These are phyloP conservation scores for Colletotrichum ledebouriae DNA, from an alignment of 2,329 filamentous ascomycete genomes.

Conservation along the genomic window DNA sequence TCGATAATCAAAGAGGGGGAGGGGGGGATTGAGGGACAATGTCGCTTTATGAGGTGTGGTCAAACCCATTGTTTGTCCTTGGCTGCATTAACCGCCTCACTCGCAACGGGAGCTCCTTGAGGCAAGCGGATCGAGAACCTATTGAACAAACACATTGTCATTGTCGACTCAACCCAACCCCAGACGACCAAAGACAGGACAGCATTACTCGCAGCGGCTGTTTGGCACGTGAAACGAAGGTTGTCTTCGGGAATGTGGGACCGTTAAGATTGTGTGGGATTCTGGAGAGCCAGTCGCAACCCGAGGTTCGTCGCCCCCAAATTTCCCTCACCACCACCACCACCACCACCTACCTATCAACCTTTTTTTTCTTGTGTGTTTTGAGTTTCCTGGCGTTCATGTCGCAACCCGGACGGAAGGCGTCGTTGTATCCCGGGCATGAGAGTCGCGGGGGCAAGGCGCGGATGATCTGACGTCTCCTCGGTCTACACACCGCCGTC, in stretches of 20 bases:
- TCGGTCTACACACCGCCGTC: slow-evolving; percentile 33
- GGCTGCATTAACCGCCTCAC: slow-evolving; percentile 1
- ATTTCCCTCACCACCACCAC: background rate
- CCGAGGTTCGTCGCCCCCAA: slow-evolving; percentile 25
- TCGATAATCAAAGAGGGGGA: too few species aligned
- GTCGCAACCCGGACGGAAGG: slow-evolving; percentile 11
- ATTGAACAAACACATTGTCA: background rate
- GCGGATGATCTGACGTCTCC: slow-evolving; percentile 18
- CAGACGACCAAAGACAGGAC: too few species aligned
- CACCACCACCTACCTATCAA: too few species aligned
- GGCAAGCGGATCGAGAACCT: background rate
- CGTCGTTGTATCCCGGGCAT: background rate
- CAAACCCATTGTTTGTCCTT: too few species aligned
- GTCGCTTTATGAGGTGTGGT: too few species aligned
- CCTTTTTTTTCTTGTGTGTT: background rate
- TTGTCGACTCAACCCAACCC: too few species aligned
- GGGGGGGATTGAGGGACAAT: too few species aligned
- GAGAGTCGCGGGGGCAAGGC: background rate
- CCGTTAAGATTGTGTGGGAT: slow-evolving; percentile 16
- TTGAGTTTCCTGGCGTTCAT: background rate
- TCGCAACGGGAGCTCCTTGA: background rate
- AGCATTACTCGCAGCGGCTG: slow-evolving; percentile 25
- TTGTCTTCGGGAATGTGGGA: background rate
- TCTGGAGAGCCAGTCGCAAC: slow-evolving; percentile 21
- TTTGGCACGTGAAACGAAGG: slow-evolving; percentile 36